Evolutionary conservation across 2,329 filamentous ascomycete species (phyloP).

Genomic region (Colletotrichum acutatum): DNA sequence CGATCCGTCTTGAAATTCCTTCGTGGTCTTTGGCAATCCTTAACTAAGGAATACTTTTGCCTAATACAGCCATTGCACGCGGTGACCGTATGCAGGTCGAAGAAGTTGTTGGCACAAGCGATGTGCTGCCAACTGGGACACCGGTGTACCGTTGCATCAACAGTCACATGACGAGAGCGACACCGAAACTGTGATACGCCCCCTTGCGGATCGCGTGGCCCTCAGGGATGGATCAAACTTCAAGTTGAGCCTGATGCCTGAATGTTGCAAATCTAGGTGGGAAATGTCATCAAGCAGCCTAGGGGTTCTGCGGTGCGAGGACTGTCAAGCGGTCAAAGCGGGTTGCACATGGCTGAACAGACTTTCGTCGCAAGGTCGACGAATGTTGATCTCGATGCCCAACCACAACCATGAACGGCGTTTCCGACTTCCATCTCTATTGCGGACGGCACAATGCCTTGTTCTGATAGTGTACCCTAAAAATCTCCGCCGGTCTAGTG

Average conservation of each 20-base stretch:
- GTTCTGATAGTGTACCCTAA: slow-evolving; percentile 17
- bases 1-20: not conserved
- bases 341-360: slow-evolving; percentile 22
- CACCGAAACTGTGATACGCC: slow-evolving; percentile 31
- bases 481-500: not conserved
- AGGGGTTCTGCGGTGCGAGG: slow-evolving; percentile 13
- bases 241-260: slow-evolving; percentile 14
- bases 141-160: slow-evolving; percentile 6
- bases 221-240: slow-evolving; percentile 29
- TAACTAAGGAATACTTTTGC: not conserved
- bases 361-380: slow-evolving; percentile 32
- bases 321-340: slow-evolving; percentile 25
- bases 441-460: slow-evolving; percentile 15
- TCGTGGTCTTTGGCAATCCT: not conserved
- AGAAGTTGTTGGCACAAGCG: not conserved
- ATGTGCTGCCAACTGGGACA: not conserved
- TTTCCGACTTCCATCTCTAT: slow-evolving; percentile 10
- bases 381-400: slow-evolving; percentile 35
- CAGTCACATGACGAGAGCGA: slow-evolving; percentile 31
- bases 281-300: slow-evolving; percentile 6
- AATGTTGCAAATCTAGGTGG: slow-evolving; percentile 9
- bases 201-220: slow-evolving; percentile 28
- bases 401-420: slow-evolving; percentile 22
- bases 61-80: not conserved
- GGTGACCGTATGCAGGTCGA: not conserved